Conservation (phyloP, 768 basidiomycete species). For the Calocera viscosa region DNA sequence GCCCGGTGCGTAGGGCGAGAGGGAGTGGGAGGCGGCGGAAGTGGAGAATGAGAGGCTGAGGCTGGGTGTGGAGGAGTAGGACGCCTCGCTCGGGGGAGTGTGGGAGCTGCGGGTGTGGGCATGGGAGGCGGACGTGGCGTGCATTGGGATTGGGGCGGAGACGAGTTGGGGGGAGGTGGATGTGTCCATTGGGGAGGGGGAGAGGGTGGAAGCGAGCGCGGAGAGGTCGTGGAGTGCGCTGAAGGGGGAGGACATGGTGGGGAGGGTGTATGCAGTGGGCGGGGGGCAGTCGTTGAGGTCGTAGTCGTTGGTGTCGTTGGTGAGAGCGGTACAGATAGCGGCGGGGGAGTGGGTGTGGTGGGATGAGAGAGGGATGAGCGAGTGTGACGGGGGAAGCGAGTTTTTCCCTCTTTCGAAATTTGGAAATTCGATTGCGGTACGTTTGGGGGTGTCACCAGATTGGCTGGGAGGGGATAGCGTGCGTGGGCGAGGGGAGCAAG, state of each 20-base stretch:
- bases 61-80: constrained; percentile 13
- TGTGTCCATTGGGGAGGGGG: background rate
- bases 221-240: background rate
- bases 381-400: background rate
- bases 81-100: background rate
- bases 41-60: constrained; percentile 15
- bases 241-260: background rate
- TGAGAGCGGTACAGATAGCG: background rate
- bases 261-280: background rate
- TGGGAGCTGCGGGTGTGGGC: background rate
- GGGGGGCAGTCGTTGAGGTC: background rate
- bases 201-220: constrained; percentile 5
- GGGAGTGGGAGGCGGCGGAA: constrained; percentile 20
- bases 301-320: background rate
- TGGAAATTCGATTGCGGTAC: too few relatives aligned
- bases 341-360: too few relatives aligned
- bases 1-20: constrained; percentile 25
- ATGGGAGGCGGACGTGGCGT: background rate
- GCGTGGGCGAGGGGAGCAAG: too few relatives aligned
- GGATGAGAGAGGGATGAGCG: background rate
- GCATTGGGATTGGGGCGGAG: background rate
- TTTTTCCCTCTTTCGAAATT: background rate
- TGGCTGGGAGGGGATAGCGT: too few relatives aligned
- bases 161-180: background rate
- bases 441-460: background rate